Evolutionary conservation across 257 asterid species (phyloP).

Genomic region (Thymus mandschuricus): DNA sequence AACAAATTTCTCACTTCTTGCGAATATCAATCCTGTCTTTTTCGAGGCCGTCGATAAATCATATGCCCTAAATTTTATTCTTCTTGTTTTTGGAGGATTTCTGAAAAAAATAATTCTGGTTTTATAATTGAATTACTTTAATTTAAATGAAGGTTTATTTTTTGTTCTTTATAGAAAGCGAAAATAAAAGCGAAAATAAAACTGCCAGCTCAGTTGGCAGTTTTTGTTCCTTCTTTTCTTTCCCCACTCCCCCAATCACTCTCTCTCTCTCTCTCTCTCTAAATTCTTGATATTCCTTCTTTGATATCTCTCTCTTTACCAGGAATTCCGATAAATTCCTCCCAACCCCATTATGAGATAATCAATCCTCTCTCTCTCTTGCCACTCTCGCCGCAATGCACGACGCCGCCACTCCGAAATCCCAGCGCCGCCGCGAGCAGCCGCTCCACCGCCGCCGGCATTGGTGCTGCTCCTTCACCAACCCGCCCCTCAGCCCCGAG

Average conservation of each 20-base stretch:
- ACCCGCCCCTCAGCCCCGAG: constrained; percentile 82
- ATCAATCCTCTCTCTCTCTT: background rate
- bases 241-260: background rate
- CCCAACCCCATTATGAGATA: constrained; percentile 19
- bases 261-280: constrained; percentile 30
- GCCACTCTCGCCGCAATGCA: constrained; percentile 45
- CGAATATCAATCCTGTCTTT: no score
- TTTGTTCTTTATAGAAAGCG: constrained; percentile 34
- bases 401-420: constrained; percentile 35
- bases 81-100: background rate
- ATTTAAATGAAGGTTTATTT: constrained; percentile 1
- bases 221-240: constrained; percentile 10
- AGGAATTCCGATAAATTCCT: constrained; percentile 20
- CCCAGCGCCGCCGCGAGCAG: constrained; percentile 56
- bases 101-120: background rate
- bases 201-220: constrained; percentile 35
- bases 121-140: no score
- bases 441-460: constrained; percentile 65
- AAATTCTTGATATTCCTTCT: constrained; percentile 14
- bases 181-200: constrained; percentile 13
- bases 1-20: no score
- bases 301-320: constrained; percentile 2
- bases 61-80: no score
- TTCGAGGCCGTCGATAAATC: no score
- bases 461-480: constrained; percentile 90